Evolutionary conservation across 805 yeast species (phyloP).

Genomic region (Zygosaccharomyces siamensis): DNA sequence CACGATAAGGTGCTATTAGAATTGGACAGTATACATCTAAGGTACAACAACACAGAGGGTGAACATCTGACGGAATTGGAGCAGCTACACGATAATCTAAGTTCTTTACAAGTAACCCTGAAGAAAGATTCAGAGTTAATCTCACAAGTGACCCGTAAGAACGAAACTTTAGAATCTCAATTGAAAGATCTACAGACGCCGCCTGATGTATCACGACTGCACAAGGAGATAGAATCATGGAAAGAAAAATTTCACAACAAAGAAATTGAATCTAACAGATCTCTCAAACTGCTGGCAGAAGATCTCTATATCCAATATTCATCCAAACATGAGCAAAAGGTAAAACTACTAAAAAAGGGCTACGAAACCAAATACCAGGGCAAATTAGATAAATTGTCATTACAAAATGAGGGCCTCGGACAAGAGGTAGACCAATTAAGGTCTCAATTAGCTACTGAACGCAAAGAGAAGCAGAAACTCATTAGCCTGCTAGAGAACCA

Average conservation of each 20-base stretch:
- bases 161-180: conserved; percentile 25
- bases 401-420: conserved; percentile 43
- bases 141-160: conserved; percentile 26
- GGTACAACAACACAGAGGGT: conserved; percentile 28
- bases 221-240: conserved; percentile 26
- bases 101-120: conserved; percentile 32
- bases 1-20: conserved; percentile 22
- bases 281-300: conserved; percentile 59
- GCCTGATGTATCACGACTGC: conserved; percentile 12
- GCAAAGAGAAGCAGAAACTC: conserved; percentile 53
- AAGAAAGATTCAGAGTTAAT: conserved; percentile 30
- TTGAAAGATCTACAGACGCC: conserved; percentile 19
- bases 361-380: conserved; percentile 50
- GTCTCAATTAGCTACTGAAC: conserved; percentile 45
- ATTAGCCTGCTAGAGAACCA: conserved; percentile 45
- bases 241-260: conserved; percentile 36
- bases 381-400: conserved; percentile 39
- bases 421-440: conserved; percentile 52
- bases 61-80: conserved; percentile 38
- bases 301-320: conserved; percentile 70
- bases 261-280: conserved; percentile 48
- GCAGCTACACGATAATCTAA: conserved; percentile 35
- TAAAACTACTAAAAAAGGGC: conserved; percentile 53
- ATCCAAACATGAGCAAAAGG: conserved; percentile 71
- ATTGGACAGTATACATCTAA: conserved; percentile 29